phyloP scores from a whole-genome alignment of 2,329 filamentous ascomycete genomes.

The Aspergillus luchuensis region DNA sequence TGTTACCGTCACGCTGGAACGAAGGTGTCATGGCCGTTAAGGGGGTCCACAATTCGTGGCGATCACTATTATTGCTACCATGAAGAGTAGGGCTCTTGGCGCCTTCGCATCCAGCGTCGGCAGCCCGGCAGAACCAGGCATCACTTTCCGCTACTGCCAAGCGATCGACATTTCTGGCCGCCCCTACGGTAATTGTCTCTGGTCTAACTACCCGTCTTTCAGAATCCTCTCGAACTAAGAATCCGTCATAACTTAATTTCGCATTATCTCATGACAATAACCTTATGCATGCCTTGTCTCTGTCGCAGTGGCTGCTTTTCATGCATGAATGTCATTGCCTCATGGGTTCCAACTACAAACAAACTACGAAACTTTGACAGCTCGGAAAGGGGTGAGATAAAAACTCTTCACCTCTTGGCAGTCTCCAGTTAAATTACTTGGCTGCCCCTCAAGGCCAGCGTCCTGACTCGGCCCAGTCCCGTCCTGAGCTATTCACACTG shows the following conservation, averaged over 20 bases:
- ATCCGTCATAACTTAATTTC: not conserved
- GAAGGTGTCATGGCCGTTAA: not conserved
- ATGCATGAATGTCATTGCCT: not conserved
- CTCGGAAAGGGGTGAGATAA: not conserved
- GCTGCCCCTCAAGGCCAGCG: not conserved
- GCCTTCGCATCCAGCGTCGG: not conserved
- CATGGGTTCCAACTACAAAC: too few relatives aligned
- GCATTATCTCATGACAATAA: not conserved
- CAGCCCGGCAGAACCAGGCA: not conserved
- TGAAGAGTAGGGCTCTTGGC: not conserved
- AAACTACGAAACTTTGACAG: too few relatives aligned
- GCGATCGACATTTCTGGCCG: not conserved
- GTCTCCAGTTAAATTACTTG: conserved; percentile 1
- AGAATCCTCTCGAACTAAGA: not conserved
- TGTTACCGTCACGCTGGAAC: not conserved
- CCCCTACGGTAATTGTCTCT: not conserved
- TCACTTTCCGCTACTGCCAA: not conserved
- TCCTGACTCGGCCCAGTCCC: not conserved
- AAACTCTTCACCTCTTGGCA: not conserved
- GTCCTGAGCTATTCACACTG: not conserved
- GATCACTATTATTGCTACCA: not conserved
- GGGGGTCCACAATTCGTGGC: not conserved
- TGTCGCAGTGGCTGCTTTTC: not conserved
- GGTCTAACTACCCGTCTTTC: not conserved
- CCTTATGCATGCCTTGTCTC: not conserved